Evolutionary conservation across 1,284 basidiomycete species (phyloP).

Genomic region (Cystobasidiaceae sp.): DNA sequence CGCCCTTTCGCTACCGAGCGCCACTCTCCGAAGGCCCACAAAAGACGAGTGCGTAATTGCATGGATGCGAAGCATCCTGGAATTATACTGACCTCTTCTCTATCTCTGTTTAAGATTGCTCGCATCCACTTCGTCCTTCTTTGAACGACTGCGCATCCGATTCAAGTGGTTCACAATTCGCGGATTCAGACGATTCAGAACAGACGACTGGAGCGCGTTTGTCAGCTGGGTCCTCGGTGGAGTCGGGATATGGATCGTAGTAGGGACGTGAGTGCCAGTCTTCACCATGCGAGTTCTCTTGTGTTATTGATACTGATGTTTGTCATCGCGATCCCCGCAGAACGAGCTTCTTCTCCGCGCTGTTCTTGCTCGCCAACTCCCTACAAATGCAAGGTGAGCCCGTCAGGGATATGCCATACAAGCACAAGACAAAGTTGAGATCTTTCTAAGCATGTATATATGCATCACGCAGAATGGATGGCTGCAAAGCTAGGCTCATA

Average conservation of each 20-base stretch:
- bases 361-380: conserved; percentile 84
- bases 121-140: conserved; percentile 20
- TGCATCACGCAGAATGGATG: conserved; percentile 61
- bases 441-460: not conserved
- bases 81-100: not conserved
- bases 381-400: conserved; percentile 75
- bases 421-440: not conserved
- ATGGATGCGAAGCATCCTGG: no score
- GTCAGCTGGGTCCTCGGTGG: conserved; percentile 91
- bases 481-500: conserved; percentile 88
- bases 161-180: conserved; percentile 98
- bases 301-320: no score
- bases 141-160: conserved; percentile 65
- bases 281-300: no score
- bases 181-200: conserved; percentile 90
- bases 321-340: conserved; percentile 53
- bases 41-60: conserved; percentile 31
- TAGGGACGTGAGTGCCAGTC: conserved; percentile 92
- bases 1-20: conserved; percentile 16
- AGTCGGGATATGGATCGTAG: conserved; percentile 84
- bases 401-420: not conserved
- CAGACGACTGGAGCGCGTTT: conserved; percentile 95
- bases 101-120: conserved; percentile 13
- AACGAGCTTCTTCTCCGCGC: conserved; percentile 90
- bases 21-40: conserved; percentile 16